Percentiles rank a stretch among this genome's conserved stretches.
phyloP scores from a whole-genome alignment of 1,139 yeast species.

The Geotrichum macrosporum region DNA sequence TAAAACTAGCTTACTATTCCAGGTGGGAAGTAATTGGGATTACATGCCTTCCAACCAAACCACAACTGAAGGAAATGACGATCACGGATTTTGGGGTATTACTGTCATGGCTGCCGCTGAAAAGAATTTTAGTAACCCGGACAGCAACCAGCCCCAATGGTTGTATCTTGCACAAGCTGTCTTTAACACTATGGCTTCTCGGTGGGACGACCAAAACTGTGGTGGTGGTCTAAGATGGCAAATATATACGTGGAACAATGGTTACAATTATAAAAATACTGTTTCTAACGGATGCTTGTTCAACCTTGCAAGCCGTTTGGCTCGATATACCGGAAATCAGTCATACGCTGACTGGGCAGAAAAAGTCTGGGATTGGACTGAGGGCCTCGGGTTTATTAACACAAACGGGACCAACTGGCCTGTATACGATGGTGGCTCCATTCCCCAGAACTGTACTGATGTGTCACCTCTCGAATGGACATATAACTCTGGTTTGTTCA shows the following conservation, averaged over 20 bases:
- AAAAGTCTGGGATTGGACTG: slow-evolving; percentile 78
- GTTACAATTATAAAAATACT: slow-evolving; percentile 86
- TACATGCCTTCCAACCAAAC: slow-evolving; percentile 74
- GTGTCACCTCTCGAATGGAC: slow-evolving; percentile 71
- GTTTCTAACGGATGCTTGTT: slow-evolving; percentile 89
- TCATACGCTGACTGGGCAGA: slow-evolving; percentile 81
- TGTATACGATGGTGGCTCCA: slow-evolving; percentile 75
- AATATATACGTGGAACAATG: slow-evolving; percentile 90
- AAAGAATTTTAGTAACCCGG: slow-evolving; percentile 66
- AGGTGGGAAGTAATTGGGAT: slow-evolving; percentile 63
- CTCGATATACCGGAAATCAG: slow-evolving; percentile 68
- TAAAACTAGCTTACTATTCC: slow-evolving; percentile 57
- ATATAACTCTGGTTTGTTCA: slow-evolving; percentile 76
- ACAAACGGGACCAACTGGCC: slow-evolving; percentile 40
- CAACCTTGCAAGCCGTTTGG: slow-evolving; percentile 82
- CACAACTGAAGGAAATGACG: slow-evolving; percentile 83
- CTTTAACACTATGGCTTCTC: slow-evolving; percentile 79
- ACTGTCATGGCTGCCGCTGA: slow-evolving; percentile 83
- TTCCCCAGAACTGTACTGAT: slow-evolving; percentile 58
- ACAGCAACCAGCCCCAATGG: slow-evolving; percentile 56
- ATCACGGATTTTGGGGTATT: slow-evolving; percentile 88
- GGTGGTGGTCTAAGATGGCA: slow-evolving; percentile 96
- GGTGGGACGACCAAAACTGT: slow-evolving; percentile 78
- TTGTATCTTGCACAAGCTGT: slow-evolving; percentile 69
- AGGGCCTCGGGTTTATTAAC: slow-evolving; percentile 52